These are phyloP conservation scores for Hypoxylon perforatum DNA, from an alignment of 495 filamentous ascomycete genomes.

Conservation along the genomic window DNA sequence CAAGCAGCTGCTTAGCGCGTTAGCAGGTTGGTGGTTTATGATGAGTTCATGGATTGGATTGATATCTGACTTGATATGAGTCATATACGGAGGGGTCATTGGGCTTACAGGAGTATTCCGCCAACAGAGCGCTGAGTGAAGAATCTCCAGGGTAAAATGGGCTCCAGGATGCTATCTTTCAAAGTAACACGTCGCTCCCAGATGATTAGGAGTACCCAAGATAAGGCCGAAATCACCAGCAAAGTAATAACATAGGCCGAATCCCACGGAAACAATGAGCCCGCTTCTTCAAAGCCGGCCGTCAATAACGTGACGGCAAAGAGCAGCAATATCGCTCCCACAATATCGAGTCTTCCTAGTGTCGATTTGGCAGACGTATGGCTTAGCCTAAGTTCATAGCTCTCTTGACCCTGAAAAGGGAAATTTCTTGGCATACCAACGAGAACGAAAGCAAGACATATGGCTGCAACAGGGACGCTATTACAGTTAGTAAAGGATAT, in stretches of 20 bases:
- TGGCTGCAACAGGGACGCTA: slow-evolving; percentile 14
- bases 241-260: slow-evolving; percentile 40
- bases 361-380: not conserved
- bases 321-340: slow-evolving; percentile 34
- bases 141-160: slow-evolving; percentile 38
- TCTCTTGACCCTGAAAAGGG: slow-evolving; percentile 9
- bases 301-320: slow-evolving; percentile 33
- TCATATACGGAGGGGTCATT: no score
- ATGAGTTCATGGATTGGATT: no score
- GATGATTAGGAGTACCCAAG: not conserved
- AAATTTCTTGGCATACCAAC: slow-evolving; percentile 23
- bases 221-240: not conserved
- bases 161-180: slow-evolving; percentile 4
- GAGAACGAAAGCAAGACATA: not conserved
- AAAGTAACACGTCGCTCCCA: slow-evolving; percentile 30
- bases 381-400: not conserved
- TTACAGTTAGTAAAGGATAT: slow-evolving; percentile 12
- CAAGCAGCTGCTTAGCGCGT: no score
- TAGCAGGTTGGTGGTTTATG: no score
- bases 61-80: no score
- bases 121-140: slow-evolving; percentile 23
- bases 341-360: slow-evolving; percentile 16
- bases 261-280: slow-evolving; percentile 34
- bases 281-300: slow-evolving; percentile 46
- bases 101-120: slow-evolving; percentile 24